Evolutionary conservation across 257 asterid species (phyloP).

Genomic region (Forsythia suspensa): DNA sequence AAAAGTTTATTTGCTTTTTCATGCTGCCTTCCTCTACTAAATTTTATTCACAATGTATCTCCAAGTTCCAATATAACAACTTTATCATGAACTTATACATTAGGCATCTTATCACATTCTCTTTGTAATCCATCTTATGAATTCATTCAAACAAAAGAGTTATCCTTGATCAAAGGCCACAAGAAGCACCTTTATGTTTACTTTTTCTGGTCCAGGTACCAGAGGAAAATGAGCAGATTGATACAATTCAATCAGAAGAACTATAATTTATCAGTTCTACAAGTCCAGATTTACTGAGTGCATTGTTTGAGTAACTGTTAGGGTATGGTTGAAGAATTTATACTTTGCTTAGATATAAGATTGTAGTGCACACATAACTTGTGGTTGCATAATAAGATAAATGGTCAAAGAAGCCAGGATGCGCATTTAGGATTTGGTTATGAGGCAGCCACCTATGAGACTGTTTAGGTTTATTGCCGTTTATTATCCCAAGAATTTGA

Average conservation of each 20-base stretch:
- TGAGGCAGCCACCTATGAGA: slow-evolving; percentile 1
- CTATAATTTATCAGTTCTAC: neutral
- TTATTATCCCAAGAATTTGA: neutral
- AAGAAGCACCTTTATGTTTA: neutral
- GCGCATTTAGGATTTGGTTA: neutral
- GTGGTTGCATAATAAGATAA: neutral
- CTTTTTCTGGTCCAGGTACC: neutral
- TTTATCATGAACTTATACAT: neutral
- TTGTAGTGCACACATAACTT: neutral
- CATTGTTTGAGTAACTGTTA: neutral
- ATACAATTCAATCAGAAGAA: neutral
- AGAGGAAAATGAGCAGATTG: slow-evolving; percentile 4
- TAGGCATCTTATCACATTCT: neutral
- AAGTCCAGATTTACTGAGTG: neutral
- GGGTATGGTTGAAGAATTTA: neutral
- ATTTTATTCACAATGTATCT: slow-evolving; percentile 1
- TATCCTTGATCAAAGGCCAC: neutral
- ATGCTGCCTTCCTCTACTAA: neutral
- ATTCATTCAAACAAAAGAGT: neutral
- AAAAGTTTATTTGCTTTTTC: neutral
- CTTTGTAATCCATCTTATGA: neutral
- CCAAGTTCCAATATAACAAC: slow-evolving; percentile 7
- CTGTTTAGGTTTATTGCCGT: neutral
- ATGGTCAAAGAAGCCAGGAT: slow-evolving; percentile 4
- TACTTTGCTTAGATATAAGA: neutral